Evolutionary conservation across 225 moss, liverwort and hornwort species (phyloP).

Genomic region (Antitrichia curtipendula): DNA sequence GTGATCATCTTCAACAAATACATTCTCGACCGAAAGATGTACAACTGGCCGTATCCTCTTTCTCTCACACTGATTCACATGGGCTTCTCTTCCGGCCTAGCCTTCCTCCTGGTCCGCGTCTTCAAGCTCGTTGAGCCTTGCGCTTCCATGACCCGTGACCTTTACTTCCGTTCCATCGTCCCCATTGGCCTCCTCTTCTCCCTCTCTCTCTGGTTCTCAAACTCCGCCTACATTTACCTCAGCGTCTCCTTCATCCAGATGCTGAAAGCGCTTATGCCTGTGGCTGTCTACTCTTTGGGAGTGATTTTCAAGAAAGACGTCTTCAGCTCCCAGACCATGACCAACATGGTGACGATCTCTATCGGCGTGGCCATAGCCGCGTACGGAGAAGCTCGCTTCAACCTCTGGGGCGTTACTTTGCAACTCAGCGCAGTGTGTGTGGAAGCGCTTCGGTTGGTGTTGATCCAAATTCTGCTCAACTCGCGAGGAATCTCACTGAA

Average conservation of each 20-base stretch:
- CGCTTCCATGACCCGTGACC: slow-evolving; percentile 64
- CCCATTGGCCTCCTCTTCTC: slow-evolving; percentile 49
- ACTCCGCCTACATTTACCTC: slow-evolving; percentile 51
- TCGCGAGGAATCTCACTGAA: slow-evolving; percentile 41
- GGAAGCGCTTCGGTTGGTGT: slow-evolving; percentile 33
- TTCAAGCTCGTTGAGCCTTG: slow-evolving; percentile 81
- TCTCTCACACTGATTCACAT: slow-evolving; percentile 92
- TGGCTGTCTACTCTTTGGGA: slow-evolving; percentile 35
- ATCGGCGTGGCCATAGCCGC: slow-evolving; percentile 42
- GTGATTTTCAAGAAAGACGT: slow-evolving; percentile 35
- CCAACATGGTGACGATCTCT: slow-evolving; percentile 45
- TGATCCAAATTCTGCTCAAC: slow-evolving; percentile 42
- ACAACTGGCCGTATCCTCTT: slow-evolving; percentile 84
- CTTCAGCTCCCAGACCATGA: slow-evolving; percentile 37
- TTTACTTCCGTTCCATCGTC: slow-evolving; percentile 36
- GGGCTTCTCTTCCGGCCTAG: slow-evolving; percentile 72
- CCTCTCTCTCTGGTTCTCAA: slow-evolving; percentile 46
- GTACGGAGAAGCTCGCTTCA: slow-evolving; percentile 41
- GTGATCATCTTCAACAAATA: slow-evolving; percentile 98
- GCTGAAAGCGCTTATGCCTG: slow-evolving; percentile 55
- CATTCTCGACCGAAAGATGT: slow-evolving; percentile 81
- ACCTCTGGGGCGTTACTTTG: slow-evolving; percentile 25
- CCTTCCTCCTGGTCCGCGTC: slow-evolving; percentile 70
- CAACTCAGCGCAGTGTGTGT: slow-evolving; percentile 41
- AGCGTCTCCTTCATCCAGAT: slow-evolving; percentile 58